Percentiles rank a stretch among this genome's conserved stretches.
phyloP scores from a whole-genome alignment of 1,284 basidiomycete genomes.

The Taiwanofungus camphoratus region DNA sequence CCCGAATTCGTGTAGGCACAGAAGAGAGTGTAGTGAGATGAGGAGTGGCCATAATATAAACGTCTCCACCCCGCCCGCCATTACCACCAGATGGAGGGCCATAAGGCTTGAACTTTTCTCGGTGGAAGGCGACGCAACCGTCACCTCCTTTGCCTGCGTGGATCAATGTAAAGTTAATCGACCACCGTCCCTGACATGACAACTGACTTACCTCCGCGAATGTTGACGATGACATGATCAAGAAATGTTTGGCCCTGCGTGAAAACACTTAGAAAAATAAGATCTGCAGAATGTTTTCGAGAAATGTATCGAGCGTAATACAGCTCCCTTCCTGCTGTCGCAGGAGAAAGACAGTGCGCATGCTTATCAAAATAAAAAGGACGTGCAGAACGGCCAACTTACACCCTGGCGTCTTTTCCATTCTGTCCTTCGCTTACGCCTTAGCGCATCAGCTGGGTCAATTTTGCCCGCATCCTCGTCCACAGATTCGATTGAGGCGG shows the following conservation, averaged over 20 bases:
- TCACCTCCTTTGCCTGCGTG: constrained; percentile 72
- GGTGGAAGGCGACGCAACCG: constrained; percentile 80
- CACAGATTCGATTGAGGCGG: not conserved
- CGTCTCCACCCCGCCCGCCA: constrained; percentile 82
- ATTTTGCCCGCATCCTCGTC: not conserved
- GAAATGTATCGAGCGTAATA: not conserved
- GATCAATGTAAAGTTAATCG: constrained; percentile 15
- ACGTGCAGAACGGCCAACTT: constrained; percentile 28
- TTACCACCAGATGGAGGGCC: constrained; percentile 89
- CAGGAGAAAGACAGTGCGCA: not conserved
- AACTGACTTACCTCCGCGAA: constrained; percentile 66
- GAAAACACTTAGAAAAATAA: constrained; percentile 8
- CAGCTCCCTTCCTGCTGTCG: not conserved
- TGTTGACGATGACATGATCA: constrained; percentile 72
- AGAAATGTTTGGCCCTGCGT: constrained; percentile 72
- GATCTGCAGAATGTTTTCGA: not conserved
- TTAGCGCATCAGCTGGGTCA: constrained; percentile 15
- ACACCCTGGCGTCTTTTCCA: constrained; percentile 74
- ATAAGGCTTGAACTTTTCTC: constrained; percentile 70
- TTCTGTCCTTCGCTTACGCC: constrained; percentile 51
- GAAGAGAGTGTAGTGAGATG: constrained; percentile 74
- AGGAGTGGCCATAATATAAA: constrained; percentile 76
- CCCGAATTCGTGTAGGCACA: constrained; percentile 65
- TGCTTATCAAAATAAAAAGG: not conserved
- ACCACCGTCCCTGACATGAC: constrained; percentile 8